These are phyloP conservation scores for Sporothrix globosa DNA, from an alignment of 2,329 filamentous ascomycete species.

Conservation along the genomic window DNA sequence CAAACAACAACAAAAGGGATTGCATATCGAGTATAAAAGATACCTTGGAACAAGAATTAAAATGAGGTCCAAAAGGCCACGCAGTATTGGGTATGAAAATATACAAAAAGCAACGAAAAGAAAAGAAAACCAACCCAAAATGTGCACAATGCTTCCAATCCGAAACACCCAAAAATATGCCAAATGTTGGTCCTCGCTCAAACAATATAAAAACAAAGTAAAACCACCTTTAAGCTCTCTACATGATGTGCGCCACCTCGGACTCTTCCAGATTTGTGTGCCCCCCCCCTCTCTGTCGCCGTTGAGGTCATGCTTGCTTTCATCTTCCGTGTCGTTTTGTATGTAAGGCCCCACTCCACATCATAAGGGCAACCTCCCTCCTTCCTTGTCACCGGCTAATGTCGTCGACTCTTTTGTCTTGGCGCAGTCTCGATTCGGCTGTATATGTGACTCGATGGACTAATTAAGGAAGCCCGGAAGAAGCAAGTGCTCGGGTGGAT, in stretches of 20 bases:
- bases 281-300: not conserved
- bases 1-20: too few relatives aligned
- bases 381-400: conserved; percentile 20
- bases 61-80: conserved; percentile 3
- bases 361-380: not conserved
- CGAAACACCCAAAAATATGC: conserved; percentile 20
- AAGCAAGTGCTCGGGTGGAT: not conserved
- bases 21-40: not conserved
- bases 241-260: conserved; percentile 6
- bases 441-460: not conserved
- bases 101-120: not conserved
- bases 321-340: not conserved
- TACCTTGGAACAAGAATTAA: not conserved
- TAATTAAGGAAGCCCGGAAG: not conserved
- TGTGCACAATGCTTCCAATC: conserved; percentile 18
- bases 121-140: not conserved
- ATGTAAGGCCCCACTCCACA: not conserved
- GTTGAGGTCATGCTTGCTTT: not conserved
- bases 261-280: too few relatives aligned
- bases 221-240: not conserved
- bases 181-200: not conserved
- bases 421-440: conserved; percentile 12
- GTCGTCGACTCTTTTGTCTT: not conserved
- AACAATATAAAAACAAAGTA: not conserved
- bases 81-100: conserved; percentile 25